Percentiles rank a stretch among this genome's conserved stretches.
phyloP scores from a whole-genome alignment of 768 basidiomycete species.

The Podaxis mareebaensis region DNA sequence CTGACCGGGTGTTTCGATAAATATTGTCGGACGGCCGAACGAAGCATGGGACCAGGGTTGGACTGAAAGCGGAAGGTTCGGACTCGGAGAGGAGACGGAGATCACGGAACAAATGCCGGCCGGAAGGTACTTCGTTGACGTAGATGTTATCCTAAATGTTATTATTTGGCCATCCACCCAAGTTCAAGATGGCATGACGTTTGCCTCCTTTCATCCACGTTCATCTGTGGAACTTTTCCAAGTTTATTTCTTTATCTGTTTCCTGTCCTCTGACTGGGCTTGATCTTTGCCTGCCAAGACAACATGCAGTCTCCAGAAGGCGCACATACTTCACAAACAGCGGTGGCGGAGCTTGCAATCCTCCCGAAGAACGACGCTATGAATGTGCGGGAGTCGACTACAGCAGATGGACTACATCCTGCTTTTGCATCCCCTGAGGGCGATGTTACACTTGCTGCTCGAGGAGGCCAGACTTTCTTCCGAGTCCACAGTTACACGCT shows the following conservation, averaged over 20 bases:
- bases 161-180: too few species aligned
- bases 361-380: background rate
- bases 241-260: background rate
- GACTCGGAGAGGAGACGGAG: background rate
- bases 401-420: conserved; percentile 37
- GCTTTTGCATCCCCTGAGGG: conserved; percentile 53
- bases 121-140: background rate
- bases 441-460: conserved; percentile 56
- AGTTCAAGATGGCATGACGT: too few species aligned
- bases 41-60: background rate
- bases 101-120: background rate
- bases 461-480: conserved; percentile 50
- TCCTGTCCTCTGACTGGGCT: background rate
- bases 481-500: conserved; percentile 60
- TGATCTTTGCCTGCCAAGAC: background rate
- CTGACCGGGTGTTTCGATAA: background rate
- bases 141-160: too few species aligned
- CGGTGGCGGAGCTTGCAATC: background rate
- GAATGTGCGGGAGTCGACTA: background rate
- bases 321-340: background rate
- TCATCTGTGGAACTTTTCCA: background rate
- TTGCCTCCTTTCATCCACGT: background rate
- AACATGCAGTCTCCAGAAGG: conserved; percentile 6
- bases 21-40: background rate
- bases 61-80: background rate